These are phyloP conservation scores for Aspergillus conjunctus DNA, from an alignment of 495 filamentous ascomycete genomes.

Conservation along the genomic window DNA sequence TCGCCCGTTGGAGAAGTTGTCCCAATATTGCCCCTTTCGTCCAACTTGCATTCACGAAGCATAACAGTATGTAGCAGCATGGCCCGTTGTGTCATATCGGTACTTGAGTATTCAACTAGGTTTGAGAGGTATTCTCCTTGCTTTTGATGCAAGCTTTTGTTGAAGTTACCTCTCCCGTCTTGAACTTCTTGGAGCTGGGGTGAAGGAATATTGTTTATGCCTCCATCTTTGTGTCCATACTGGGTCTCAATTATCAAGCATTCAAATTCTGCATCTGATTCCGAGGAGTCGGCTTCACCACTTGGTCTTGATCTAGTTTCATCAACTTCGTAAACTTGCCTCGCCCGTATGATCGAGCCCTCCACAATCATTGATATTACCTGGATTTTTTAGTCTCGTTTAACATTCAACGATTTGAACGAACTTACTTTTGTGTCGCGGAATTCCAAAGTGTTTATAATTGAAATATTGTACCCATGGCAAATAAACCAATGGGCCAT, in stretches of 20 bases:
- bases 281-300: not conserved
- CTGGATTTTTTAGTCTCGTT: slow-evolving; percentile 6
- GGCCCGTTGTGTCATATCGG: slow-evolving; percentile 19
- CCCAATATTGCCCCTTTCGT: slow-evolving; percentile 3
- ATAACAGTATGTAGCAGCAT: slow-evolving; percentile 22
- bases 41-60: slow-evolving; percentile 18
- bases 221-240: no score
- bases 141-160: not conserved
- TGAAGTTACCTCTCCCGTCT: no score
- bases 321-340: not conserved
- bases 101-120: not conserved
- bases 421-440: slow-evolving; percentile 58
- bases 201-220: no score
- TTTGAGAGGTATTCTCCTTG: not conserved
- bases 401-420: not conserved
- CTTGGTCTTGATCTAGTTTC: not conserved
- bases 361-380: slow-evolving; percentile 54
- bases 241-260: no score
- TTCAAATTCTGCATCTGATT: not conserved
- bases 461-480: slow-evolving; percentile 56
- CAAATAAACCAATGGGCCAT: slow-evolving; percentile 53
- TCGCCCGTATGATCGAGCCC: slow-evolving; percentile 18
- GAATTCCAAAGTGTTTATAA: slow-evolving; percentile 61
- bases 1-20: not conserved
- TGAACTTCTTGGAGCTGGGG: no score